Evolutionary conservation across 768 basidiomycete genomes (phyloP).

Genomic region (Rhizopogon roseolus): DNA sequence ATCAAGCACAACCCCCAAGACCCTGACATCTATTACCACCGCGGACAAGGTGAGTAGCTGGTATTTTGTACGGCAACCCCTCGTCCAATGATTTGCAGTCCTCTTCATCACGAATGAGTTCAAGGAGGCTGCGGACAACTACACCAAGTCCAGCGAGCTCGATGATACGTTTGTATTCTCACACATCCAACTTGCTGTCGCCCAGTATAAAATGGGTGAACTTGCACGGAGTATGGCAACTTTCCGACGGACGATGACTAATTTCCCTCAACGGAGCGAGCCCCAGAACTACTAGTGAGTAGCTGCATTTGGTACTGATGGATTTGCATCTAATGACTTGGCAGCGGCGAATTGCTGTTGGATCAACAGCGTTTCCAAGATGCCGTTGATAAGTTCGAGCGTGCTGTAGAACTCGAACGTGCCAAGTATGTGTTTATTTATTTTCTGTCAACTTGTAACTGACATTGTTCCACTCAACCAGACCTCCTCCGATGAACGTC

Average conservation of each 20-base stretch:
- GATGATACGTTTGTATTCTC: constrained; percentile 92
- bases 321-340: neutral
- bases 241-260: constrained; percentile 79
- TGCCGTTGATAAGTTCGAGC: constrained; percentile 89
- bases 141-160: constrained; percentile 82
- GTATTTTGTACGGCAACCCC: neutral
- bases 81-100: constrained; percentile 39
- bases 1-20: constrained; percentile 77
- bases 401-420: constrained; percentile 85
- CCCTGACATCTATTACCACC: constrained; percentile 97
- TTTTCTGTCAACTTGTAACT: neutral
- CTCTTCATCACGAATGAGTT: constrained; percentile 95
- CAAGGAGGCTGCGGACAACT: constrained; percentile 81
- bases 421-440: constrained; percentile 43
- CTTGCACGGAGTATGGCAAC: constrained; percentile 81
- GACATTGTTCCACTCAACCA: constrained; percentile 5
- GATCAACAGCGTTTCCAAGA: constrained; percentile 89
- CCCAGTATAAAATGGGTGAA: constrained; percentile 88
- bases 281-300: constrained; percentile 93
- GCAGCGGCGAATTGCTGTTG: constrained; percentile 87
- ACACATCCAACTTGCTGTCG: constrained; percentile 96
- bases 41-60: constrained; percentile 72
- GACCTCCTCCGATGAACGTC: constrained; percentile 65
- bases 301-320: neutral
- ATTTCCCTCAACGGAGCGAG: constrained; percentile 85